These are phyloP conservation scores for Phytopythium mirpurense DNA, from an alignment of 352 stramenopile species.

Conservation along the genomic window DNA sequence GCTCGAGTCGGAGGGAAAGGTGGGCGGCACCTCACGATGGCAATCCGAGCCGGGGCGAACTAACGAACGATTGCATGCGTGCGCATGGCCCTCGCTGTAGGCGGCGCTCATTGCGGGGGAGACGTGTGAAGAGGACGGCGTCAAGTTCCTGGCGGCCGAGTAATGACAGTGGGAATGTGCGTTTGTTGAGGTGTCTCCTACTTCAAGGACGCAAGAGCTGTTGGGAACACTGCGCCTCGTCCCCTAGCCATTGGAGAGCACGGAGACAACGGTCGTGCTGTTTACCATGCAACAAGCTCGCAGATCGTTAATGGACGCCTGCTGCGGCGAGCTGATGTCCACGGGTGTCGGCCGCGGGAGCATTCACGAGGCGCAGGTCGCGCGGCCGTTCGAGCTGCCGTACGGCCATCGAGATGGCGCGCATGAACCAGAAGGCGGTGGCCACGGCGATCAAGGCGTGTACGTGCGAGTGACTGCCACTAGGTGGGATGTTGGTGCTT, in stretches of 20 bases:
- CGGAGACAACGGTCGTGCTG: constrained; percentile 19
- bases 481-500: background rate
- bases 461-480: constrained; percentile 6
- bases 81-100: no score
- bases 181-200: background rate
- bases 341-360: constrained; percentile 20
- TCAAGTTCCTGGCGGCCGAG: constrained; percentile 78
- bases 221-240: no score
- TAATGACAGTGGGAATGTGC: constrained; percentile 15
- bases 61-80: no score
- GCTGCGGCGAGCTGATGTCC: constrained; percentile 24
- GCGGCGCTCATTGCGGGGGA: constrained; percentile 73
- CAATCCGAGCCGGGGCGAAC: no score
- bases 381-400: constrained; percentile 28
- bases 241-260: constrained; percentile 18
- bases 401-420: constrained; percentile 86
- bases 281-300: constrained; percentile 19
- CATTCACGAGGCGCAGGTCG: constrained; percentile 23
- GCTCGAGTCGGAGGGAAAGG: constrained; percentile 73
- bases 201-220: no score
- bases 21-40: constrained; percentile 12
- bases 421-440: constrained; percentile 3
- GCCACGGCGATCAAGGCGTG: constrained; percentile 1
- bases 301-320: no score
- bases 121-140: constrained; percentile 80